Conservation (phyloP, 2,329 filamentous ascomycete genomes). For the Clonostachys rhizophaga region DNA sequence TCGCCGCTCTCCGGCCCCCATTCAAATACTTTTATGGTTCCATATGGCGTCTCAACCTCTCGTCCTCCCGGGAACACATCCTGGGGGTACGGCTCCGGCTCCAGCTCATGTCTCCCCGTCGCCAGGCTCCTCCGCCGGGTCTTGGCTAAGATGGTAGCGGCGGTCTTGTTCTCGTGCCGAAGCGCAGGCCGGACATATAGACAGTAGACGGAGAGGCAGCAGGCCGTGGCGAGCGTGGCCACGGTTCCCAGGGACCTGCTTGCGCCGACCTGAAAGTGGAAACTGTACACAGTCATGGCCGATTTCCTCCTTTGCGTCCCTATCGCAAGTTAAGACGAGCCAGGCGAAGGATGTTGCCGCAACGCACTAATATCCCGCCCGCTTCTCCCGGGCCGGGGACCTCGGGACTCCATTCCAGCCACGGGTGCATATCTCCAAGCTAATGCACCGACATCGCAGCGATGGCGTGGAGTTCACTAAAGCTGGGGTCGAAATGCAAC, state of each 20-base stretch:
- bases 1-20: constrained; percentile 66
- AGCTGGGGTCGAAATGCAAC: no score
- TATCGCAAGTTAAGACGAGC: no score
- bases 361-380: not conserved
- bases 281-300: no score
- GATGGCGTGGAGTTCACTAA: no score
- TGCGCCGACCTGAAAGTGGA: no score
- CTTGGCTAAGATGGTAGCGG: not conserved
- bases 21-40: constrained; percentile 49
- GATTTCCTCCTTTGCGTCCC: no score
- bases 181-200: not conserved
- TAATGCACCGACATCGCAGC: no score
- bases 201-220: not conserved
- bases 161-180: not conserved
- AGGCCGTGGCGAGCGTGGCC: not conserved
- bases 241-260: not conserved
- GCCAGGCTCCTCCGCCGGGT: not conserved
- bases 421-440: no score
- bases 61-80: constrained; percentile 52
- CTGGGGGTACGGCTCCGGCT: constrained; percentile 54
- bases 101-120: not conserved
- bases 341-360: no score
- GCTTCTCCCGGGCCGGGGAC: no score
- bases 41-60: constrained; percentile 4
- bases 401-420: no score